Percentiles rank a stretch among this genome's conserved stretches.
Conservation (phyloP, 1,284 basidiomycete species). For the Heterobasidion occidentale region DNA sequence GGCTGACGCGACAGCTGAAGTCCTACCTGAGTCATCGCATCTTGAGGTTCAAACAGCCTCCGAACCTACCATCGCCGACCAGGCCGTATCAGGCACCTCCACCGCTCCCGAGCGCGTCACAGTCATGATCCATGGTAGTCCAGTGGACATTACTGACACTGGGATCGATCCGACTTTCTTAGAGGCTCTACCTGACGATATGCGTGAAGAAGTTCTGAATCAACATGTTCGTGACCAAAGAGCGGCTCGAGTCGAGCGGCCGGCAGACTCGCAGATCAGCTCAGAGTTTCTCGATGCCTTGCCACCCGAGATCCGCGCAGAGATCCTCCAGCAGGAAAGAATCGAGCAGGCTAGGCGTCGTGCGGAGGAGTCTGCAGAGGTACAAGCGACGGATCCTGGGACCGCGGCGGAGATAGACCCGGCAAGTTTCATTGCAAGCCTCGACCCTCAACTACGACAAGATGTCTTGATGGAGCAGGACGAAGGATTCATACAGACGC, state of each 20-base stretch:
- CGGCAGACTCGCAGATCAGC: constrained; percentile 83
- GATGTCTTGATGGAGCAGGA: constrained; percentile 85
- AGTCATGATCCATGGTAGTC: constrained; percentile 84
- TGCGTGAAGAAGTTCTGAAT: constrained; percentile 97
- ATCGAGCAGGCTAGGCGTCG: constrained; percentile 68
- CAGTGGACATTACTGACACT: constrained; percentile 98
- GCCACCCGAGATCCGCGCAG: constrained; percentile 92
- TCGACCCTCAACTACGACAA: constrained; percentile 81
- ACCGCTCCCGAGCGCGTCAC: constrained; percentile 55
- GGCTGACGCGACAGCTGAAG: constrained; percentile 24
- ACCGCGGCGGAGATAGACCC: constrained; percentile 73
- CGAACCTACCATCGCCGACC: constrained; percentile 2
- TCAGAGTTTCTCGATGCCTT: constrained; percentile 94
- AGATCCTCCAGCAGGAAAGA: constrained; percentile 93
- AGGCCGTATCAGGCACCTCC: constrained; percentile 23
- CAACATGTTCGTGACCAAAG: constrained; percentile 93
- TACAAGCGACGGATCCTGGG: constrained; percentile 27
- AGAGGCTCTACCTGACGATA: constrained; percentile 96
- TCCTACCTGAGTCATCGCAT: constrained; percentile 11
- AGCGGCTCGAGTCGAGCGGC: constrained; percentile 63
- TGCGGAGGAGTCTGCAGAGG: constrained; percentile 30
- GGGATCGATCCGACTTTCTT: constrained; percentile 98
- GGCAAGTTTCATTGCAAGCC: constrained; percentile 80
- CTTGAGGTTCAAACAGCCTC: constrained; percentile 16
- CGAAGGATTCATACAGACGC: constrained; percentile 71